Evolutionary conservation across 805 yeast genomes (phyloP), one percentile per base, ranked within the genome.

Genomic region (Sporopachydermia lactativora): DNA sequence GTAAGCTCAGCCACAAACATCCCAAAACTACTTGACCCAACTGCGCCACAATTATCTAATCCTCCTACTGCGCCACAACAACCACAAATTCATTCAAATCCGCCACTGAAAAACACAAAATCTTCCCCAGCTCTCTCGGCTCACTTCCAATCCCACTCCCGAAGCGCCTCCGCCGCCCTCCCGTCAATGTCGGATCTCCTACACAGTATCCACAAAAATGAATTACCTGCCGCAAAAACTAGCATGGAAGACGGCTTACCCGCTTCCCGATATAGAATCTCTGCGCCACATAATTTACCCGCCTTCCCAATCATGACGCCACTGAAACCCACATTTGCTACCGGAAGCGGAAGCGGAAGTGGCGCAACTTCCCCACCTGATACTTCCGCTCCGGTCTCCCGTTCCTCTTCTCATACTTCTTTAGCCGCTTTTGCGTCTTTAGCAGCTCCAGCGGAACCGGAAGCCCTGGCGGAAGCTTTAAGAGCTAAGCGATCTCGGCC

Each of bases 401-500:
- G 18, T 28, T 44, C 45, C 38, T 24, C 31, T 24, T 24, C 31
- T 24, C 31, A 24, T n/a, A 24, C 8, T 24, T 24, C 31, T 8
- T 24, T 24, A n/a, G 55, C 58, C 40, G 58, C 46, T 49, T 60
- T 54, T 39, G 45, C 41, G 15, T 55, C 64, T 39, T 57, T 58
- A 43, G 56, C 57, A 13, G 19, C 16, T 11, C 19, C 39, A 13
- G 18, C 39, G 28, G n/a, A 16, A 11, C 18, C 5, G 8, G 36
- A 11, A 34, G 15, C 11, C 13, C 11, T 8, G n/a, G 28, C 59
- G 53, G 50, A 54, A 58, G 41, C 62, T 61, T 49, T 47, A 62
- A 35, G 69, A 64, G 18, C 31, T 19, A 69, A 67, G 53, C 66
- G 63, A 49, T 66, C 71, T 13, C 55, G 73, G 45, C 73, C 74